These are phyloP conservation scores for Epichloe aotearoae DNA, from an alignment of 2,329 filamentous ascomycete genomes.

Conservation along the genomic window DNA sequence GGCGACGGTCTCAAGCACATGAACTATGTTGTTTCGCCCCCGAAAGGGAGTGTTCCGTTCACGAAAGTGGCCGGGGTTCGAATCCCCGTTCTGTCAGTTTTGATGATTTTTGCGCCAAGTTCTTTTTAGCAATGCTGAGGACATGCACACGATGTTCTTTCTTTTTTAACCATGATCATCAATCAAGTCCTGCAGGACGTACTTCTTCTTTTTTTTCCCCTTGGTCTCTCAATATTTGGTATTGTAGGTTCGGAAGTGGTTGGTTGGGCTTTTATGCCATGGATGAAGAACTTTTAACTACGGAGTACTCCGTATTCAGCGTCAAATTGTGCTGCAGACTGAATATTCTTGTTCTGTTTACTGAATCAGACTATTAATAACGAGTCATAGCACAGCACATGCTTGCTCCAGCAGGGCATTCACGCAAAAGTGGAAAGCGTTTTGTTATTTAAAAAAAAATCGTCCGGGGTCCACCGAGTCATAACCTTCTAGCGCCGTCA, in stretches of 20 bases:
- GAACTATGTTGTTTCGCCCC: slow-evolving; percentile 8
- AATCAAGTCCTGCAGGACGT: too few relatives aligned
- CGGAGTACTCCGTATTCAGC: too few relatives aligned
- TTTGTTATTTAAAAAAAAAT: not conserved
- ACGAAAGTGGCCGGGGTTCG: slow-evolving; percentile 15
- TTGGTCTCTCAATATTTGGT: too few relatives aligned
- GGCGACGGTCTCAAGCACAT: slow-evolving; percentile 12
- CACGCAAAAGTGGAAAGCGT: not conserved
- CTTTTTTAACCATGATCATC: too few relatives aligned
- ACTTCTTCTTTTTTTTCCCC: too few relatives aligned
- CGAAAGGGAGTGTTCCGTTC: slow-evolving; percentile 12
- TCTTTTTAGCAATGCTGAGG: not conserved
- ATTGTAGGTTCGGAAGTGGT: too few relatives aligned
- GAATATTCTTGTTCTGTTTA: too few relatives aligned
- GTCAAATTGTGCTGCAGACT: too few relatives aligned
- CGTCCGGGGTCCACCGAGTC: not conserved
- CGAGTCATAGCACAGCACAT: not conserved
- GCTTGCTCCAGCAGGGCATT: not conserved
- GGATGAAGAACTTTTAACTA: too few relatives aligned
- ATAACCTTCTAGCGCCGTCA: not conserved
- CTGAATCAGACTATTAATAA: too few relatives aligned
- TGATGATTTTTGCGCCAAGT: slow-evolving; percentile 2
- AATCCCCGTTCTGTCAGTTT: slow-evolving; percentile 13
- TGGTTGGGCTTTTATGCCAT: too few relatives aligned
- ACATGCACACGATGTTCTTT: not conserved